Base-by-base conservation (phyloP, 441 rosid genomes). In the Mallotus japonicus region DNA sequence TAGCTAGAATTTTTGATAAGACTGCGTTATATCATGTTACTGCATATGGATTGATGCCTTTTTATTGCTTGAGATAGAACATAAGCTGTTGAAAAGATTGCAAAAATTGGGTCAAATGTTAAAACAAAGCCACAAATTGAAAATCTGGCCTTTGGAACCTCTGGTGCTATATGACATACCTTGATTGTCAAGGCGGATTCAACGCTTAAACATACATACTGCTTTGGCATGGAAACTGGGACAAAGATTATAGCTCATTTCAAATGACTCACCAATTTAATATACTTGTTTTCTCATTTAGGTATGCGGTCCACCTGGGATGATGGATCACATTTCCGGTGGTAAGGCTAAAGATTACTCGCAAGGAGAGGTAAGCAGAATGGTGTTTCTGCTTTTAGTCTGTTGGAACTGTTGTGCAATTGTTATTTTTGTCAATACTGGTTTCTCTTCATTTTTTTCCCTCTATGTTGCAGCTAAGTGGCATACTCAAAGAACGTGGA, bases 231-330 rank as follows among this genome's bases (percentile, higher is more conserved):
- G n/a, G 8, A 59, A 65, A 57, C 44, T 70, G 20, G 47, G 28
- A 57, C 17, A 32, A 8, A 70, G 28, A 19, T 19, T 28, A 34
- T 44, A 19, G 14, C 19, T 66, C 50, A 20, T 50, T 24, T 56
- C 59, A 24, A 65, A 46, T 54, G 32, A 13, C 60, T 20, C 5
- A 9, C 47, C 32, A 49, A 47, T 44, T 22, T 20, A 28, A 70
- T 34, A 67, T 37, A 55, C 54, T 74, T 65, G 67, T 47, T 64
- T 61, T 24, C 65, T 44, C 56, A 42, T 65, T 74, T 80, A 95
- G 99, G 97, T 95, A n/a, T 95, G 98, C 34, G 99, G 99, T 56
- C 99, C 98, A 56, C 90, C 97, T 69, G 99, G 98, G 75, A 91
- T 95, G 99, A 92, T 92, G 99, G 85, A 91, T 66, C 98, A 92